These are phyloP conservation scores for Termitomyces sp. DNA, from an alignment of 768 basidiomycete genomes.

Conservation along the genomic window DNA sequence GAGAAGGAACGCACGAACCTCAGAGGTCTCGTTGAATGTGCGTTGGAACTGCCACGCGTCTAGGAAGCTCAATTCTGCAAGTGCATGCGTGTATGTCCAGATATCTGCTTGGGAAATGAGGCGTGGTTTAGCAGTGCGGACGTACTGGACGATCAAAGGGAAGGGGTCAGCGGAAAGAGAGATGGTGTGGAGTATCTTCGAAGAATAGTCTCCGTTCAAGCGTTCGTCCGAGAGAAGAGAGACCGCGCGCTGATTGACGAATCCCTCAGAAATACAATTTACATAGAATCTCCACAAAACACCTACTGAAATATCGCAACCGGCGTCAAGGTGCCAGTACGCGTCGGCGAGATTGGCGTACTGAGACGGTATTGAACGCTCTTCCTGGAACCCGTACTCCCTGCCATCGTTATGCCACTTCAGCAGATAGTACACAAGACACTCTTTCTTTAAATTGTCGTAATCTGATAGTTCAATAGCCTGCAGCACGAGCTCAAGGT, in stretches of 20 bases:
- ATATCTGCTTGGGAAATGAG: constrained; percentile 67
- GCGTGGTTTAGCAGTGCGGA: constrained; percentile 69
- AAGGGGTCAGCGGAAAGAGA: constrained; percentile 41
- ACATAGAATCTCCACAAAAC: neutral
- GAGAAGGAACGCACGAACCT: constrained; percentile 48
- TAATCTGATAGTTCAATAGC: constrained; percentile 59
- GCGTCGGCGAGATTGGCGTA: constrained; percentile 74
- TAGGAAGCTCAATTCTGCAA: constrained; percentile 56
- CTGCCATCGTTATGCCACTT: constrained; percentile 71
- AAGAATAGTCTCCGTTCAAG: constrained; percentile 68
- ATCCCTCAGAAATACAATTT: neutral
- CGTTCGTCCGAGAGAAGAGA: constrained; percentile 69
- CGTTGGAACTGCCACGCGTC: constrained; percentile 77
- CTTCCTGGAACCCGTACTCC: constrained; percentile 43
- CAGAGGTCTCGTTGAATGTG: constrained; percentile 55
- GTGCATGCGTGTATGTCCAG: constrained; percentile 60
- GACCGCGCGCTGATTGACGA: constrained; percentile 52
- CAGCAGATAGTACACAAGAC: constrained; percentile 73
- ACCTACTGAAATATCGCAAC: constrained; percentile 59
- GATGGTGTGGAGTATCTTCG: constrained; percentile 71
- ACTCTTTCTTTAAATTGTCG: constrained; percentile 75
- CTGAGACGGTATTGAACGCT: constrained; percentile 67
- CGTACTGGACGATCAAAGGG: constrained; percentile 62
- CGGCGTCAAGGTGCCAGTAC: constrained; percentile 78
- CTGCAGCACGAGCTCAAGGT: constrained; percentile 52